These are phyloP conservation scores for Phytophthora nicotianae DNA, from an alignment of 352 stramenopile species.

Conservation along the genomic window DNA sequence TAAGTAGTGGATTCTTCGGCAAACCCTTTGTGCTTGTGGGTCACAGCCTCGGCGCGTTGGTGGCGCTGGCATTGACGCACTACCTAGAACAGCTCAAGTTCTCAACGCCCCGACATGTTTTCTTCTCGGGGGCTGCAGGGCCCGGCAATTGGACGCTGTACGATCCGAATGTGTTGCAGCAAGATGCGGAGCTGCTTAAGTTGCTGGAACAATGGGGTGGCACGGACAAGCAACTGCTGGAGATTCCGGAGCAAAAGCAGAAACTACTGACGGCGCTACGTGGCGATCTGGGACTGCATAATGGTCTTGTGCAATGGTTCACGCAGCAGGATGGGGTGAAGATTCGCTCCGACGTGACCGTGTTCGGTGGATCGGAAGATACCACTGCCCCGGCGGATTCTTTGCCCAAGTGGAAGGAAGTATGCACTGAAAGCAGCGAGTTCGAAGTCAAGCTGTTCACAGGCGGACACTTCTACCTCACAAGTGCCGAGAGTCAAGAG, in stretches of 20 bases:
- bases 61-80: conserved; percentile 56
- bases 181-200: conserved; percentile 46
- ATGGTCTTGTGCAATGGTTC: conserved; percentile 52
- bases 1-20: conserved; percentile 68
- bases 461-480: conserved; percentile 73
- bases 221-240: conserved; percentile 63
- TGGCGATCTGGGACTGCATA: conserved; percentile 58
- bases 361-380: conserved; percentile 62
- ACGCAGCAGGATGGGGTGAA: conserved; percentile 25
- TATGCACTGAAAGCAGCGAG: conserved; percentile 30
- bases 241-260: conserved; percentile 42
- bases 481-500: conserved; percentile 34
- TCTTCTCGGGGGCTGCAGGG: conserved; percentile 55
- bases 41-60: conserved; percentile 72
- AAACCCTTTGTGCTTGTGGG: conserved; percentile 74
- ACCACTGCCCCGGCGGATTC: conserved; percentile 37
- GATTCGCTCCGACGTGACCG: conserved; percentile 46
- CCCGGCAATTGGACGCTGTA: conserved; percentile 43
- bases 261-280: conserved; percentile 45
- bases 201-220: conserved; percentile 62
- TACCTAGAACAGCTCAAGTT: conserved; percentile 51
- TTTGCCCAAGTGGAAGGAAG: conserved; percentile 43
- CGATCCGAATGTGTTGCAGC: conserved; percentile 26
- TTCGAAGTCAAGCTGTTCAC: conserved; percentile 54
- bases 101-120: conserved; percentile 60